Conservation (phyloP, 495 filamentous ascomycete species). For the Penicillium cosmopolitanum region DNA sequence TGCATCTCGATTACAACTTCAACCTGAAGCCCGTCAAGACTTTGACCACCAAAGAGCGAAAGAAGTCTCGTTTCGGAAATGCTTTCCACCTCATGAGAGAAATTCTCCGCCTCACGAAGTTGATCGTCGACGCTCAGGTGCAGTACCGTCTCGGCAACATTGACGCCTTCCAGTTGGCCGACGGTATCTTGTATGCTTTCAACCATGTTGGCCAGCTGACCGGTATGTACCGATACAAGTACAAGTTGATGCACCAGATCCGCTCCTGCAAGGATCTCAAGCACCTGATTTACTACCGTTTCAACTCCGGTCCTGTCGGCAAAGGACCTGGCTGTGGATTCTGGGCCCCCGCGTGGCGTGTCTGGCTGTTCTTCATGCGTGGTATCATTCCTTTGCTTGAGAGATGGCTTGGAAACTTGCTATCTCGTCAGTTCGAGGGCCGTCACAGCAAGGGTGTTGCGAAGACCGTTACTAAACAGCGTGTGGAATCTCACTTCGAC, state of each 20-base stretch:
- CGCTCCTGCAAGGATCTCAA: conserved; percentile 99
- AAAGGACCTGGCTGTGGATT: conserved; percentile 99
- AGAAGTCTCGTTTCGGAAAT: conserved; percentile 99
- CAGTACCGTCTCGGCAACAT: conserved; percentile 98
- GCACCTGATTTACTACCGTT: conserved; percentile 99
- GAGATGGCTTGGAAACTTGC: conserved; percentile 95
- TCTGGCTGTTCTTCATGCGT: conserved; percentile 99
- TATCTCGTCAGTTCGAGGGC: conserved; percentile 97
- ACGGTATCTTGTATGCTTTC: conserved; percentile 98
- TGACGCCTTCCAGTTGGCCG: conserved; percentile 97
- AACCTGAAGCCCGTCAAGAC: conserved; percentile 99
- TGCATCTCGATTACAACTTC: conserved; percentile 99
- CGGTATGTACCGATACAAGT: conserved; percentile 99
- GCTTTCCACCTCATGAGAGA: conserved; percentile 99
- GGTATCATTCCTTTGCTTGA: conserved; percentile 97
- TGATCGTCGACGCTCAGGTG: conserved; percentile 98
- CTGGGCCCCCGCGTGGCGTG: conserved; percentile 98
- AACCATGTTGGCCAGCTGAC: conserved; percentile 99
- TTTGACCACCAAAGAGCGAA: conserved; percentile 97
- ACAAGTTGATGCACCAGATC: conserved; percentile 99
- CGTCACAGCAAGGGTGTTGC: conserved; percentile 99
- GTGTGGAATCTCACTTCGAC: conserved; percentile 98
- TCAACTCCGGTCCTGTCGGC: conserved; percentile 96
- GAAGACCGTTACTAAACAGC: conserved; percentile 98
- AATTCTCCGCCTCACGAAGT: conserved; percentile 94